phyloP scores from a whole-genome alignment of 176 grass and related monocot genomes.

The Musa troglodytarum region DNA sequence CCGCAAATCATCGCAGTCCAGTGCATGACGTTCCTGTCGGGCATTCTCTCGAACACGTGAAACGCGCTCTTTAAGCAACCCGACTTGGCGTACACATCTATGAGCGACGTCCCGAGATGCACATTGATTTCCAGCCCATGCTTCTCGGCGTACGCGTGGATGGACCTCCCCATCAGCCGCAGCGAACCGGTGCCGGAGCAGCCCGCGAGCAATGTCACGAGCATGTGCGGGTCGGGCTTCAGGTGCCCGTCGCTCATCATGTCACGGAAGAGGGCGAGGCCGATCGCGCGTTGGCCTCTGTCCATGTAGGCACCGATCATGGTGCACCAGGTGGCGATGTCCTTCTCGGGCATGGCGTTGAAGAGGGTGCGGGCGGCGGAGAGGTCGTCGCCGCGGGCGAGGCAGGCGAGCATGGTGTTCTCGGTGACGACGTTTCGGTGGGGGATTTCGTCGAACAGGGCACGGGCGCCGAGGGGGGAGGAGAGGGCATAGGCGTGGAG shows the following conservation, averaged over 20 bases:
- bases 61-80: constrained; percentile 22
- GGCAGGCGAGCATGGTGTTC: constrained; percentile 43
- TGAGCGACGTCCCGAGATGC: constrained; percentile 35
- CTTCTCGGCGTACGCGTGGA: constrained; percentile 38
- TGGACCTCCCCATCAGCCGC: constrained; percentile 20
- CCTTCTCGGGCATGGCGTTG: constrained; percentile 31
- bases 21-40: constrained; percentile 30
- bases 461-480: constrained; percentile 20
- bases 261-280: constrained; percentile 38
- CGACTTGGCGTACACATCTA: constrained; percentile 42
- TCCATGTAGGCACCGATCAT: constrained; percentile 41
- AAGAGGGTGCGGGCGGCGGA: constrained; percentile 29
- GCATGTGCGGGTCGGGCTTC: constrained; percentile 20
- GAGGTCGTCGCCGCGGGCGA: constrained; percentile 28
- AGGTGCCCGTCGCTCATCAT: constrained; percentile 8
- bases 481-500: constrained; percentile 26
- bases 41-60: constrained; percentile 26
- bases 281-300: background rate
- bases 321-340: constrained; percentile 42
- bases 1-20: constrained; percentile 54
- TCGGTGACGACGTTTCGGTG: constrained; percentile 26
- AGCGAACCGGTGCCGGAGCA: constrained; percentile 28
- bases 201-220: constrained; percentile 28
- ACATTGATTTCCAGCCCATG: background rate
- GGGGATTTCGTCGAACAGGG: constrained; percentile 49